Evolutionary conservation across 768 basidiomycete genomes (phyloP).

Genomic region (Suillus clintonianus): DNA sequence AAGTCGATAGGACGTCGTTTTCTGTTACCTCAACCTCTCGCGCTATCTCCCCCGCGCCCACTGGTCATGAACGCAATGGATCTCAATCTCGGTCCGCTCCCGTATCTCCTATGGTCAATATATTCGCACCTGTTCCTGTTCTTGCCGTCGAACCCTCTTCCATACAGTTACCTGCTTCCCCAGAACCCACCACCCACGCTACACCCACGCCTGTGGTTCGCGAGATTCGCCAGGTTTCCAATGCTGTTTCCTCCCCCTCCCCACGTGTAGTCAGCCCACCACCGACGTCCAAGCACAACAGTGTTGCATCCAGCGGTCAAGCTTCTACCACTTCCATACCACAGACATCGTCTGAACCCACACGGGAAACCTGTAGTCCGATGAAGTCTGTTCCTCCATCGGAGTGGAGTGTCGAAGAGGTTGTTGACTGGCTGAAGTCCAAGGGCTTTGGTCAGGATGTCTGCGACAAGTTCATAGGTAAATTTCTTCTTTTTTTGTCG

Average conservation of each 20-base stretch:
- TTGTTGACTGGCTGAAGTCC: constrained; percentile 81
- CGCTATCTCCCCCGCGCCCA: constrained; percentile 6
- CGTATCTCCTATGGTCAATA: constrained; percentile 25
- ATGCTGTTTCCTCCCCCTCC: constrained; percentile 25
- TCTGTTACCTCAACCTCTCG: constrained; percentile 13
- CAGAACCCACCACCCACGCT: constrained; percentile 18
- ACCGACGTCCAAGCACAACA: constrained; percentile 45
- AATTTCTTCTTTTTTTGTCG: constrained; percentile 24
- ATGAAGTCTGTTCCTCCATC: constrained; percentile 50
- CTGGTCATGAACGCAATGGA: background rate
- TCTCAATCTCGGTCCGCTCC: constrained; percentile 27
- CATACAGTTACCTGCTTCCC: constrained; percentile 25
- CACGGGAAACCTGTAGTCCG: constrained; percentile 15
- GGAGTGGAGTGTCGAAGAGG: constrained; percentile 88
- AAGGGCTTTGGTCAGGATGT: constrained; percentile 87
- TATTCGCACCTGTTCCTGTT: constrained; percentile 26
- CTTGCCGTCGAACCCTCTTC: constrained; percentile 15
- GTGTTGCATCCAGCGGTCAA: constrained; percentile 31
- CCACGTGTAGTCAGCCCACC: constrained; percentile 16
- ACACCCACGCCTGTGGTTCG: constrained; percentile 21
- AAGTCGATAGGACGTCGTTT: constrained; percentile 17
- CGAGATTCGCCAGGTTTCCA: constrained; percentile 27
- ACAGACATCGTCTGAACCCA: constrained; percentile 17
- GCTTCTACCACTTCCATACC: constrained; percentile 24
- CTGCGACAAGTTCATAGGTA: constrained; percentile 85